Evolutionary conservation across 257 asterid species (phyloP).

Genomic region (Solanum piurae): DNA sequence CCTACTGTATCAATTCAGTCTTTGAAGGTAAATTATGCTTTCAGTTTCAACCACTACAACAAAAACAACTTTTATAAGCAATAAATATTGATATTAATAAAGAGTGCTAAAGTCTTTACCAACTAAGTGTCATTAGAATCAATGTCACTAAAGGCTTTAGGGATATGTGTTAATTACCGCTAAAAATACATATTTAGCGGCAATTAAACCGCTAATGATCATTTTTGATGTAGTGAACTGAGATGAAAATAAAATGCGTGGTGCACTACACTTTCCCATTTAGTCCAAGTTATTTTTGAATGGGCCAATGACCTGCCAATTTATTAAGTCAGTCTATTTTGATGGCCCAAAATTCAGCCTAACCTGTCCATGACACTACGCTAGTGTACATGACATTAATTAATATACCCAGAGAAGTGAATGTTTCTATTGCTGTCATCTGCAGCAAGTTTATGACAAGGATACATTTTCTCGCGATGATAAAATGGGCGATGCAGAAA

Average conservation of each 20-base stretch:
- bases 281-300: not conserved
- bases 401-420: not conserved
- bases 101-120: rapidly evolving
- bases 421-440: not conserved
- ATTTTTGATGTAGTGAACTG: too few species aligned
- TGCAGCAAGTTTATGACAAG: slow-evolving; percentile 60
- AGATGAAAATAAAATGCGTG: not conserved
- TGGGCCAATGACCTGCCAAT: not conserved
- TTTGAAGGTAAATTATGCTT: not conserved
- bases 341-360: too few species aligned
- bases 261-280: too few species aligned
- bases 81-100: too few species aligned
- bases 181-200: too few species aligned
- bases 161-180: too few species aligned
- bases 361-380: not conserved
- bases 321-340: not conserved
- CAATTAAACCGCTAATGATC: too few species aligned
- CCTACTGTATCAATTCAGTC: not conserved
- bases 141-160: too few species aligned
- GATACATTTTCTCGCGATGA: slow-evolving; percentile 51
- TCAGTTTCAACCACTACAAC: not conserved
- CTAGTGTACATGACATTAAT: not conserved
- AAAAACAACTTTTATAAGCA: rapidly evolving
- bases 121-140: too few species aligned
- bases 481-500: slow-evolving; percentile 81